Evolutionary conservation across 2,329 filamentous ascomycete species (phyloP), one percentile per base, ranked within the genome.

Genomic region (Sclerotinia sclerotiorum): DNA sequence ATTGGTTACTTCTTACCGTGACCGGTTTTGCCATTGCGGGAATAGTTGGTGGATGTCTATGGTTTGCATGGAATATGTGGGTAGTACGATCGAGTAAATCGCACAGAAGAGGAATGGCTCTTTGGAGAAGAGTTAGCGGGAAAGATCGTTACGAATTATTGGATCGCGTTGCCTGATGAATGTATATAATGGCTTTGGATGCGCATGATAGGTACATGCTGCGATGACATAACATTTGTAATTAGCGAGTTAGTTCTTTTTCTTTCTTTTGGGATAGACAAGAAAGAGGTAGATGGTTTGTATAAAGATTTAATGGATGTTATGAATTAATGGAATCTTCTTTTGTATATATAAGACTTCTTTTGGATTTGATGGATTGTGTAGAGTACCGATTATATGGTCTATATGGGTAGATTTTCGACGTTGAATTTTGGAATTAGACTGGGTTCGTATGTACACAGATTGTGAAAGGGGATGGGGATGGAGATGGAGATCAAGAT

Each of bases 1-100:
- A 80, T 72, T 80, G 79, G 79, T 52, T 79, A 4, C 67, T 79
- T 13, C 73, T 80, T 17, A 80, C 79, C 0, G 70, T 79, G 6
- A n/a, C 70, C 11, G 79, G 77, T 15, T 77, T 79, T 58, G 70
- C 74, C 2, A 61, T 79, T 13, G 76, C 76, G 2, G 75, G 70
- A 11, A 70, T 77, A 3, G 70, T 78, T 4, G 75, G 74, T 11
- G 68, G 60, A 3, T 56, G 58, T 35, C 35, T 77, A 2, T 77
- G 76, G 76, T 74, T 69, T 58, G 51, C 67, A 21, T 78, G 76
- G 76, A 73, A 69, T 42, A 72, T 70, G 56, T 75, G 73, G 72
- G 66, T 77, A 21, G 72, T 73, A 71, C 71, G 64, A 56, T 62
- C 10, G 68, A 66, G 32, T 54, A 67, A 42, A 67, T 72, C 2